phyloP scores from a whole-genome alignment of 768 basidiomycete genomes.

The Sporobolomyces roseus region DNA sequence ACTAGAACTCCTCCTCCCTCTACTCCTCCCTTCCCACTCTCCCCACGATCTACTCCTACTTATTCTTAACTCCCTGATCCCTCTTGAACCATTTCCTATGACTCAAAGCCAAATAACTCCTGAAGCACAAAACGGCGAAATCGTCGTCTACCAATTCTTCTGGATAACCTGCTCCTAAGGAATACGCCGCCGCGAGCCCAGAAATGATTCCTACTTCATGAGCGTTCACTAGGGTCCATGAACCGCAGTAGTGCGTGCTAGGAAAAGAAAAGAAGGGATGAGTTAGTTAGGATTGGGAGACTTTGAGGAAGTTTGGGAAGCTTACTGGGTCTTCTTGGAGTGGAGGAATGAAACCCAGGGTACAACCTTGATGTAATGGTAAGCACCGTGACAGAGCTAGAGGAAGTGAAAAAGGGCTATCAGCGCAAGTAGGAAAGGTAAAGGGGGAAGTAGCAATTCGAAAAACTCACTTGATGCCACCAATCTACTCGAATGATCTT shows the following conservation, averaged over 20 bases:
- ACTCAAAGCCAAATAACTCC: slow-evolving; percentile 47
- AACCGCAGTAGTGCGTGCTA: slow-evolving; percentile 50
- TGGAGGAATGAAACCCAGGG: slow-evolving; percentile 51
- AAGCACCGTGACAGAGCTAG: slow-evolving; percentile 48
- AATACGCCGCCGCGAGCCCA: slow-evolving; percentile 51
- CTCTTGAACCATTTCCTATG: slow-evolving; percentile 48
- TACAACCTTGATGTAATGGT: slow-evolving; percentile 46
- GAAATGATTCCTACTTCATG: slow-evolving; percentile 49
- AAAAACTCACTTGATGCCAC: slow-evolving; percentile 47
- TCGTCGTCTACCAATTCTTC: slow-evolving; percentile 50
- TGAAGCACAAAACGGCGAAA: slow-evolving; percentile 50
- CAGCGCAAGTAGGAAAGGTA: no score
- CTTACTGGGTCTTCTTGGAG: slow-evolving; percentile 45
- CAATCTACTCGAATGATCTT: slow-evolving; percentile 51
- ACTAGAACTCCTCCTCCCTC: no score
- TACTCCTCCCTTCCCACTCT: no score
- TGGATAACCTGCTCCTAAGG: slow-evolving; percentile 51
- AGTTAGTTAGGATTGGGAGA: no score
- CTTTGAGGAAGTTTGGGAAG: no score
- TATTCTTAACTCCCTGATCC: slow-evolving; percentile 23
- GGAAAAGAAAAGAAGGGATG: no score
- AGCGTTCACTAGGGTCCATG: slow-evolving; percentile 52
- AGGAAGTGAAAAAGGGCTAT: background rate
- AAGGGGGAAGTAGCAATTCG: background rate
- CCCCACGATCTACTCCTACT: background rate